These are phyloP conservation scores for Periconia sp. DNA, from an alignment of 2,329 filamentous ascomycete genomes.

Conservation along the genomic window DNA sequence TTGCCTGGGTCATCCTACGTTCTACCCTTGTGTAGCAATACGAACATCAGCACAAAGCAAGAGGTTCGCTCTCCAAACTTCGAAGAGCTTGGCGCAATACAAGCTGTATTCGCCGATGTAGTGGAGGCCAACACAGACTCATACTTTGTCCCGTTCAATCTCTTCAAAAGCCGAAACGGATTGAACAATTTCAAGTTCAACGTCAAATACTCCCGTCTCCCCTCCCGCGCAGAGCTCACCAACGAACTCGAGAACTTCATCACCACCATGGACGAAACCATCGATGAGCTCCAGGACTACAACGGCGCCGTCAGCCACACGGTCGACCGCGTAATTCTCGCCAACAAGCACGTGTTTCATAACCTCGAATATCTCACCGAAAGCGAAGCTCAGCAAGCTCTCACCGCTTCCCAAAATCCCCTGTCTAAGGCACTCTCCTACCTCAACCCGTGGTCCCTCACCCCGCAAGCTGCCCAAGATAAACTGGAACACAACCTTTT, in stretches of 20 bases:
- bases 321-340: constrained; percentile 73
- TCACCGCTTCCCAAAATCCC: constrained; percentile 24
- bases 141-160: constrained; percentile 71
- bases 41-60: constrained; percentile 11
- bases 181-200: constrained; percentile 74
- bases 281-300: constrained; percentile 70
- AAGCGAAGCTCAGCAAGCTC: constrained; percentile 34
- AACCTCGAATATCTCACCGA: constrained; percentile 65
- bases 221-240: constrained; percentile 69
- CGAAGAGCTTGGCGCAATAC: constrained; percentile 71
- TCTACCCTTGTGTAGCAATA: constrained; percentile 62
- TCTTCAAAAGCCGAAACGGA: constrained; percentile 75
- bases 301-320: constrained; percentile 74
- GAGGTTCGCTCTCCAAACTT: constrained; percentile 56
- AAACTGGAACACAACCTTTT: constrained; percentile 56
- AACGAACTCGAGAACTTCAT: constrained; percentile 78
- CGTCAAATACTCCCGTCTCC: constrained; percentile 69
- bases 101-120: constrained; percentile 75
- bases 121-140: constrained; percentile 67
- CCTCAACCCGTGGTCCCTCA: constrained; percentile 36
- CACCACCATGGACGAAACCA: constrained; percentile 65
- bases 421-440: constrained; percentile 49
- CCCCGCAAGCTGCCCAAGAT: constrained; percentile 26
- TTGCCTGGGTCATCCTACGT: constrained; percentile 66
- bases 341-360: constrained; percentile 73